phyloP scores from a whole-genome alignment of 192 early-diverging fungal species.

The Coemansia sp. region DNA sequence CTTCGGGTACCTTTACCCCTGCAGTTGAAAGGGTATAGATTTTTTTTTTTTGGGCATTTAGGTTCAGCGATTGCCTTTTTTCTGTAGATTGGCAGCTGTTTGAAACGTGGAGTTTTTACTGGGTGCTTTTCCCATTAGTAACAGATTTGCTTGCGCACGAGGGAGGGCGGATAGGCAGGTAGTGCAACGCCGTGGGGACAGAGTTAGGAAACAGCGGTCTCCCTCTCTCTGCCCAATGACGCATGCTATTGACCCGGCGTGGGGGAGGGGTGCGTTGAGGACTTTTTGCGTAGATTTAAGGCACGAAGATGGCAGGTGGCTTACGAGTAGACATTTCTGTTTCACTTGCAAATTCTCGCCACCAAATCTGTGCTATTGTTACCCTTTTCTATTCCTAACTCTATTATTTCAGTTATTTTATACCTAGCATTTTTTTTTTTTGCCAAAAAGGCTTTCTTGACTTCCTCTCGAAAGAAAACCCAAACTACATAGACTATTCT shows the following conservation, averaged over 20 bases:
- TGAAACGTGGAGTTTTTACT: neutral
- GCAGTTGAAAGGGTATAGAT: constrained; percentile 36
- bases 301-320: neutral
- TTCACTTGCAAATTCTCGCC: neutral
- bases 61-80: neutral
- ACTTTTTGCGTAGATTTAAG: neutral
- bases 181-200: neutral
- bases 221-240: neutral
- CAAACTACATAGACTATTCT: neutral
- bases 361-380: neutral
- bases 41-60: neutral
- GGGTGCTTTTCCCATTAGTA: neutral
- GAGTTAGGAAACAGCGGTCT: neutral
- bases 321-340: neutral
- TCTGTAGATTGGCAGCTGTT: too few species aligned
- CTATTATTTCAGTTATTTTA: neutral
- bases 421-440: neutral
- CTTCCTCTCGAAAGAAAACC: neutral
- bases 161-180: neutral
- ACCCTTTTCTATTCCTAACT: neutral
- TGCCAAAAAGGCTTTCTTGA: neutral
- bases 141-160: neutral
- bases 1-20: constrained; percentile 33
- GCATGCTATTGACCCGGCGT: neutral
- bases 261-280: neutral